A percentile compares a stretch with the other conserved stretches of the same genome.
phyloP scores from a whole-genome alignment of 495 filamentous ascomycete species.

The Xylaria cubensis region DNA sequence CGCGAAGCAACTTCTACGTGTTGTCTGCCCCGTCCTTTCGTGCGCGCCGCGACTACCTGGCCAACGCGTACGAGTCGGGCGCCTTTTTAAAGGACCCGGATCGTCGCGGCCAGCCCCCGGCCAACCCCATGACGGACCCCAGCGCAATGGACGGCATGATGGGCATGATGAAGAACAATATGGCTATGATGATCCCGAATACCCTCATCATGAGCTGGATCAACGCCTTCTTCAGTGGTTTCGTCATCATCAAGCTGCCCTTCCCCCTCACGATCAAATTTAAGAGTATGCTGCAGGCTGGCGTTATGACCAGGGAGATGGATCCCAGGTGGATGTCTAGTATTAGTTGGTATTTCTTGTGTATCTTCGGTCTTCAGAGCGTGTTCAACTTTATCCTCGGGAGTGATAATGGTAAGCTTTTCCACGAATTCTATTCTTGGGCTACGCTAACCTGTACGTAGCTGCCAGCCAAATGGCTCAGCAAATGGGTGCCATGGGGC shows the following conservation, averaged over 20 bases:
- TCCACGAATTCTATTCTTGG: background rate
- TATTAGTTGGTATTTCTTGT: conserved; percentile 98
- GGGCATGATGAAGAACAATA: conserved; percentile 99
- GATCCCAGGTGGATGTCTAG: conserved; percentile 98
- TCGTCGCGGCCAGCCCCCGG: conserved; percentile 80
- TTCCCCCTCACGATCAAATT: conserved; percentile 98
- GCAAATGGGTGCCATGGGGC: conserved; percentile 87
- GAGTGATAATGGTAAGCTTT: conserved; percentile 83
- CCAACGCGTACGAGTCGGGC: conserved; percentile 80
- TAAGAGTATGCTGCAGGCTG: conserved; percentile 98
- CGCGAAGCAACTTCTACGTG: conserved; percentile 78
- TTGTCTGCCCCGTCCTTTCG: conserved; percentile 80
- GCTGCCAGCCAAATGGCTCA: conserved; percentile 94
- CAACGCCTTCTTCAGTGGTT: conserved; percentile 97
- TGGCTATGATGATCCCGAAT: conserved; percentile 99
- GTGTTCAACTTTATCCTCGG: conserved; percentile 98
- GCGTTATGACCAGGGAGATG: conserved; percentile 92
- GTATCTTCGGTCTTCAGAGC: conserved; percentile 92
- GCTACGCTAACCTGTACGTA: conserved; percentile 43
- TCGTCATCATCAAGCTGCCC: conserved; percentile 98
- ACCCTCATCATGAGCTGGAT: conserved; percentile 99
- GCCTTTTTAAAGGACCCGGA: conserved; percentile 89
- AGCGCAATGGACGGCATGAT: conserved; percentile 99
- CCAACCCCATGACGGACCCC: conserved; percentile 97
- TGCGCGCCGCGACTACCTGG: conserved; percentile 77